Evolutionary conservation across 2,329 filamentous ascomycete genomes (phyloP).

Genomic region (Colletotrichum acutatum): DNA sequence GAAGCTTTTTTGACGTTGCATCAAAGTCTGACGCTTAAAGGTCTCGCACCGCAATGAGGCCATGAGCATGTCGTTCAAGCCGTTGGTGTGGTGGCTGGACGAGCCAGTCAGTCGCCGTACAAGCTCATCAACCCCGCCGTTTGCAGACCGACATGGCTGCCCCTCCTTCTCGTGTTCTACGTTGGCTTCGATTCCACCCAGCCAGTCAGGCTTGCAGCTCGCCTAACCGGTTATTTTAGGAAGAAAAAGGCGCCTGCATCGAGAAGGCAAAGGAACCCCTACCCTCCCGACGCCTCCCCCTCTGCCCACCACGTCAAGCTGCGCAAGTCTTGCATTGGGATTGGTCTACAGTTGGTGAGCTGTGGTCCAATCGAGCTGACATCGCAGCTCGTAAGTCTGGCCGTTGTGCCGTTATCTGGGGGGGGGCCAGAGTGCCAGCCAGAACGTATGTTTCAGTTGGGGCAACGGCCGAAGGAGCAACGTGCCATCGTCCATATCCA

Average conservation of each 20-base stretch:
- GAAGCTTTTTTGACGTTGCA: neutral
- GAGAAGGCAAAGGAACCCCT: slow-evolving; percentile 1
- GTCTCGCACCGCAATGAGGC: neutral
- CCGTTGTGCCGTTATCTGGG: neutral
- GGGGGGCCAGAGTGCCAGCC: neutral
- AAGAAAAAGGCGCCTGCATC: neutral
- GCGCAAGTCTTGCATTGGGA: slow-evolving; percentile 17
- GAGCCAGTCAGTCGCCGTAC: slow-evolving; percentile 14
- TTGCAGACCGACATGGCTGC: neutral
- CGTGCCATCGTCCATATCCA: neutral
- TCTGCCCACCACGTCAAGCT: slow-evolving; percentile 24
- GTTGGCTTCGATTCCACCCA: neutral
- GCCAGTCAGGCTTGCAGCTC: slow-evolving; percentile 21
- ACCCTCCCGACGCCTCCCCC: slow-evolving; percentile 23
- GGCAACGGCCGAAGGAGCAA: neutral
- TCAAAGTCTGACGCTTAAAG: neutral
- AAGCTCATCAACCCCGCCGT: slow-evolving; percentile 15
- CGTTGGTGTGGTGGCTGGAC: neutral
- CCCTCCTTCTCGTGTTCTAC: slow-evolving; percentile 18
- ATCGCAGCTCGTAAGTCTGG: neutral
- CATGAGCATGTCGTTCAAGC: neutral
- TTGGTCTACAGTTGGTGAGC: neutral
- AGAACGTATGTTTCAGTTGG: slow-evolving; percentile 18
- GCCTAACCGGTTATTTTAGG: slow-evolving; percentile 15
- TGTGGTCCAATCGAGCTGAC: slow-evolving; percentile 25